Percentiles rank a stretch among this genome's conserved stretches.
These are phyloP conservation scores for Papiliotrema terrestris DNA, from an alignment of 1,284 basidiomycete genomes.

Conservation along the genomic window DNA sequence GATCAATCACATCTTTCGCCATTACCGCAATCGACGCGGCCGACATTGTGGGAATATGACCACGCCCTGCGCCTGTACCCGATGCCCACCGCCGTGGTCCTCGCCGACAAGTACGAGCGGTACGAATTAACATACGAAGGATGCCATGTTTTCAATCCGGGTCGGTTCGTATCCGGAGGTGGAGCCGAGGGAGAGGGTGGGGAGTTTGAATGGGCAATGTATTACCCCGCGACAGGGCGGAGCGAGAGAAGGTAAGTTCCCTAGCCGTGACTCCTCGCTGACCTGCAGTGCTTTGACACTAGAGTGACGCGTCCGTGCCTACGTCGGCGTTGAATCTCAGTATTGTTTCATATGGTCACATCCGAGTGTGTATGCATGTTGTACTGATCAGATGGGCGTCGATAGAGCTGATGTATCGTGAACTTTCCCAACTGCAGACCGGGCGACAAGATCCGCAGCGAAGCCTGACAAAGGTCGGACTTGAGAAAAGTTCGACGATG, in stretches of 20 bases:
- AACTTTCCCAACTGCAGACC: too few species aligned
- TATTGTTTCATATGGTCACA: not conserved
- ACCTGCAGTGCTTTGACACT: conserved; percentile 27
- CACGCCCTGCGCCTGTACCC: conserved; percentile 91
- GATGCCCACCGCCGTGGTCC: conserved; percentile 85
- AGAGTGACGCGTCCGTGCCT: conserved; percentile 9
- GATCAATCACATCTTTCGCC: conserved; percentile 91
- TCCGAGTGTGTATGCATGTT: conserved; percentile 3
- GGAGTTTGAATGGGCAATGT: conserved; percentile 80
- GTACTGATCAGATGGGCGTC: too few species aligned
- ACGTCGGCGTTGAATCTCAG: not conserved
- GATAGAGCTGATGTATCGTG: too few species aligned
- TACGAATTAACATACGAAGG: conserved; percentile 97
- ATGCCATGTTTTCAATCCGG: conserved; percentile 98
- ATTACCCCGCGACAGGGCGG: conserved; percentile 60
- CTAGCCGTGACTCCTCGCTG: not conserved
- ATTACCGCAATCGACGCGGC: conserved; percentile 75
- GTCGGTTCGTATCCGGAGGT: conserved; percentile 71
- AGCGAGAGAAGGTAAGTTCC: conserved; percentile 43
- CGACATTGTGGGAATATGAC: conserved; percentile 86
- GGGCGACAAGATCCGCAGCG: too few species aligned
- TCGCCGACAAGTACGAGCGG: conserved; percentile 94
- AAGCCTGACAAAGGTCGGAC: not conserved
- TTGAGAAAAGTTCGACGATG: not conserved
- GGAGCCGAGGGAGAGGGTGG: conserved; percentile 25